Base-by-base conservation (phyloP, 1,284 basidiomycete genomes). In the Phellopilus nigrolimitatus region DNA sequence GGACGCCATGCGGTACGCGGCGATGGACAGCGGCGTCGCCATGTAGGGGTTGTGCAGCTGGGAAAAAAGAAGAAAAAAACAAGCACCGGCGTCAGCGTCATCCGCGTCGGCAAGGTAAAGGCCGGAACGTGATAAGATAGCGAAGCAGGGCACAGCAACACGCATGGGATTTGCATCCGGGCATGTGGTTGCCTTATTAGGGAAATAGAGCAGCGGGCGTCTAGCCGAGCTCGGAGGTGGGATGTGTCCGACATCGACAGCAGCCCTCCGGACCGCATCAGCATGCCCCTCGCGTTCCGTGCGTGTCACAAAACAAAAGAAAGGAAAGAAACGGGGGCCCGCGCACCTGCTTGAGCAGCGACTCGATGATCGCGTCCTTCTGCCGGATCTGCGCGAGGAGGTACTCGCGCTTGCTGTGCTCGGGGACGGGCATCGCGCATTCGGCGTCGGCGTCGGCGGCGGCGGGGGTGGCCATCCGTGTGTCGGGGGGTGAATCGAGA, bases 351-450 rank as follows among this genome's bases (percentile, higher is more conserved):
- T 88, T 88, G 60, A 91, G 74, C 24, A 91, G 75, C 12, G 81
- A 83, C 58, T 89, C 85, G 59, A 91, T 91, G 59, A 89, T 83
- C 19, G 79, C 72, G 68, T 91, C 88, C 69, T 91, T 91, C 68
- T 89, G 84, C 52, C 82, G 76, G 56, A 91, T 84, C 63, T 90
- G 85, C 2, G 85, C 84, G 28, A 90, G 76, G 13, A 91, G 71
- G 61, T 88, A 88, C 61, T 90, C 86, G 51, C 85, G 79, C 71
- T 89, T 90, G 63, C 88, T 90, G 27, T 56, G 24, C 15, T 51
- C 49, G 24, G 49, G 30, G 47, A 52, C 30, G 12, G 17, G 31
- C 21, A 46, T 31, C 19, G n/a, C 15, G 22, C 21, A 27, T 24
- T 43, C 38, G 36, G 28, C 38, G 36, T 47, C 45, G 10, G 19